phyloP scores from a whole-genome alignment of 2,329 filamentous ascomycete species.

The Penicillium sclerotigenum region DNA sequence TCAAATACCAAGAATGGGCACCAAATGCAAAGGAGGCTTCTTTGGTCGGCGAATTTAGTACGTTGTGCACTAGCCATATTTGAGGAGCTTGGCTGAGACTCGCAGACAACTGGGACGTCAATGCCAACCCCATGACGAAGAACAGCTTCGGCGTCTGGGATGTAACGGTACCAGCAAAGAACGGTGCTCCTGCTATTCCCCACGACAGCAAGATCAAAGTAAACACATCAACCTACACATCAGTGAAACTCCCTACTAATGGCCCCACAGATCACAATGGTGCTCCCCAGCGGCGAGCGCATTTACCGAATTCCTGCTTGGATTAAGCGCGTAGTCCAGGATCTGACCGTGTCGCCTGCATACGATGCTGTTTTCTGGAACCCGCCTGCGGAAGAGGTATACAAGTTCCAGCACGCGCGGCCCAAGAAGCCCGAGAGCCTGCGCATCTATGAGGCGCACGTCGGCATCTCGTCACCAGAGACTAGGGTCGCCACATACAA shows the following conservation, averaged over 20 bases:
- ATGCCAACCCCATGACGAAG: slow-evolving; percentile 82
- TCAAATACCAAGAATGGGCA: slow-evolving; percentile 93
- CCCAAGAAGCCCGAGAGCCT: slow-evolving; percentile 80
- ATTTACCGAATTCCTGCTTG: slow-evolving; percentile 89
- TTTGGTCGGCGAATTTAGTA: slow-evolving; percentile 93
- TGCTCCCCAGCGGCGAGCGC: slow-evolving; percentile 72
- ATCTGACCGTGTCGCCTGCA: slow-evolving; percentile 79
- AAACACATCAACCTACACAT: no score
- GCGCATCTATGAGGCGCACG: slow-evolving; percentile 98
- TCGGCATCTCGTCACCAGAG: slow-evolving; percentile 93
- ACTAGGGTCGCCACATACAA: slow-evolving; percentile 89
- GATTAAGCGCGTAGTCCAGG: slow-evolving; percentile 97
- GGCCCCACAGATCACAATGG: slow-evolving; percentile 70
- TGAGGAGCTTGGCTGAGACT: slow-evolving; percentile 26
- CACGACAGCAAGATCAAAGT: slow-evolving; percentile 98
- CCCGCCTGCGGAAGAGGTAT: slow-evolving; percentile 70
- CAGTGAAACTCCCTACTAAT: neutral
- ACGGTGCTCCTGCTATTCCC: slow-evolving; percentile 74
- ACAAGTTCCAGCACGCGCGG: slow-evolving; percentile 77
- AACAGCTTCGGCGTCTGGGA: slow-evolving; percentile 84
- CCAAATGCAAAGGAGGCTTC: slow-evolving; percentile 82
- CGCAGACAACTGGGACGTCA: slow-evolving; percentile 78
- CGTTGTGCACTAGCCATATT: slow-evolving; percentile 29
- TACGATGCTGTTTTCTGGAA: slow-evolving; percentile 99
- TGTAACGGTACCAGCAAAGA: slow-evolving; percentile 67